Percentiles rank a stretch among this genome's conserved stretches.
Conservation (phyloP, 2,329 filamentous ascomycete genomes). For the Lachnum nothofagi region DNA sequence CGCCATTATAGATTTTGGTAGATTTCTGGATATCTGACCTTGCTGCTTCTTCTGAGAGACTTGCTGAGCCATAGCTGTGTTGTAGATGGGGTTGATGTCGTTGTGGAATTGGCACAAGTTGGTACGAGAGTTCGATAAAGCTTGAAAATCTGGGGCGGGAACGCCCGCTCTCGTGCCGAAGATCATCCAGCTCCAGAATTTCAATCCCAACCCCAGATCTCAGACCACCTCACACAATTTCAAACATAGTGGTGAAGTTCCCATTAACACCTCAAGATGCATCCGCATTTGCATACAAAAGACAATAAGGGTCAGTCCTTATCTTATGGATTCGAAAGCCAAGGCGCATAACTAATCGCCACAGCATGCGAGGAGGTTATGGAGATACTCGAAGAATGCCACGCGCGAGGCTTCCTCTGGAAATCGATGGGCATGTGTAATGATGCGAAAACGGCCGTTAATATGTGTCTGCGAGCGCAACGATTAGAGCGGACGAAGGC, state of each 20-base stretch:
- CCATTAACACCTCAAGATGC: slow-evolving; percentile 57
- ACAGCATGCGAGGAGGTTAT: slow-evolving; percentile 93
- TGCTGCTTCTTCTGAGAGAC: slow-evolving; percentile 34
- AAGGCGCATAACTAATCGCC: slow-evolving; percentile 17
- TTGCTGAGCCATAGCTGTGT: slow-evolving; percentile 31
- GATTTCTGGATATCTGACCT: slow-evolving; percentile 21
- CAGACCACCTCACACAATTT: not conserved
- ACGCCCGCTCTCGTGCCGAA: slow-evolving; percentile 11
- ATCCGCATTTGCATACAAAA: slow-evolving; percentile 94
- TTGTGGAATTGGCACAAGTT: not conserved
- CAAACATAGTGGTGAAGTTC: not conserved
- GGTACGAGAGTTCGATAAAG: not conserved
- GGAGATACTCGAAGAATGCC: slow-evolving; percentile 89
- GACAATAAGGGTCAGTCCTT: slow-evolving; percentile 67
- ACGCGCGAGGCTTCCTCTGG: slow-evolving; percentile 85
- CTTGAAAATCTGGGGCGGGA: slow-evolving; percentile 10
- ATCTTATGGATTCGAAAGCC: not conserved
- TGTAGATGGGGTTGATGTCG: slow-evolving; percentile 1
- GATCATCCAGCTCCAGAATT: slow-evolving; percentile 3
- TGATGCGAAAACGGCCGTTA: slow-evolving; percentile 75
- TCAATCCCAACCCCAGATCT: slow-evolving; percentile 4
- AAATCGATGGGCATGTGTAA: slow-evolving; percentile 90
- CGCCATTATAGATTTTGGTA: not conserved
- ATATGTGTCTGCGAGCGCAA: slow-evolving; percentile 76
- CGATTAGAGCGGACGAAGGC: slow-evolving; percentile 69